Base-by-base conservation (phyloP, 495 filamentous ascomycete genomes). In the Podospora comata region DNA sequence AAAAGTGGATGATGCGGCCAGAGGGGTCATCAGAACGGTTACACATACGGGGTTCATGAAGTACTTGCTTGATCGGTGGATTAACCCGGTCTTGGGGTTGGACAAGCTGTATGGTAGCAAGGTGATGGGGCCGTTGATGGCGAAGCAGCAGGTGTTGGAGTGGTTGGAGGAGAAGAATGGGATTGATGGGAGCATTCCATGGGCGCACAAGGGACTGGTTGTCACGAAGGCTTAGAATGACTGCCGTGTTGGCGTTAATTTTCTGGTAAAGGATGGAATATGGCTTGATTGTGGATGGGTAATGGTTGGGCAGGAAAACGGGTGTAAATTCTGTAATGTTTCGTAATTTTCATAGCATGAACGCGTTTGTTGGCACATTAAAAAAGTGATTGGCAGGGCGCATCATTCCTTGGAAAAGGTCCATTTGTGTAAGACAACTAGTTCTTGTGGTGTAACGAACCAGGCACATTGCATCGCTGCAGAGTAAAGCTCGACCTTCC, bases 81-180 rank as follows among this genome's bases (percentile, higher is more conserved):
- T 62, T 27, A 30, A 62, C 15, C 60, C 60, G 23, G 6, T 16
- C 0, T 18, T 62, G 5, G 60, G 60, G 16, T 9, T 34, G 60
- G 60, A 62, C 15, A 62, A 62, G 27, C 18, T 28, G 5, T 62
- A 30, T 32, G 60, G 26, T 6, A 34, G 19, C 18, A 62, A 28
- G 27, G 26, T 62, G 6, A 62, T 62, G 23, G 60, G 60, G 60
- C 60, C 60, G 11, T 28, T 62, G 60, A n/a, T 62, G 23, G 60
- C 60, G 6, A 62, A 30, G 60, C 60, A 62, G 23, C 60, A 28
- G 23, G 60, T 62, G 60, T n/a, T 62, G 60, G 30, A 62, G 23
- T 62, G 60, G 60, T 28, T 62, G 60, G 30, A 27, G 27, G 60
- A 62, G 60, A 62, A 62, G 26, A 28, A 62, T 13, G 5, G 18